These are phyloP conservation scores for Kregervanrija delftensis DNA, from an alignment of 805 yeast species.

Conservation along the genomic window DNA sequence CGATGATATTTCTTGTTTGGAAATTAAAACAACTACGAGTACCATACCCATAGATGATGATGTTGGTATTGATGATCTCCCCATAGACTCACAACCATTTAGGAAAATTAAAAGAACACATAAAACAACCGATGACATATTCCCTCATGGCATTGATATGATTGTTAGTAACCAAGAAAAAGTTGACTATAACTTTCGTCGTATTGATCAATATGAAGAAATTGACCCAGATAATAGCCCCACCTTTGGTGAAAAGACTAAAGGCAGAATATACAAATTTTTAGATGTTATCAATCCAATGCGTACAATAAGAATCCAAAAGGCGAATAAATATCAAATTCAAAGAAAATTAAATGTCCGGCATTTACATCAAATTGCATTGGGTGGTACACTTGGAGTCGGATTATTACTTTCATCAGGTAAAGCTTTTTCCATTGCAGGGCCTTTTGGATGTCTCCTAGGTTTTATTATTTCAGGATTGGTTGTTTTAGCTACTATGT, in stretches of 20 bases:
- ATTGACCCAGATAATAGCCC: conserved; percentile 5
- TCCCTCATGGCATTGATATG: conserved; percentile 16
- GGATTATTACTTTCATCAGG: conserved; percentile 68
- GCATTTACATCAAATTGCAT: conserved; percentile 70
- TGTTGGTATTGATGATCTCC: conserved; percentile 20
- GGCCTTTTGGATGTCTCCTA: conserved; percentile 68
- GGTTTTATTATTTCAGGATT: conserved; percentile 62
- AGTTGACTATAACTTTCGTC: conserved; percentile 23
- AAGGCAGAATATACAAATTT: background rate
- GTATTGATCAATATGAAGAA: conserved; percentile 13
- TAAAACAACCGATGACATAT: background rate
- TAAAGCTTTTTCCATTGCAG: conserved; percentile 65
- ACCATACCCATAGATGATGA: conserved; percentile 27
- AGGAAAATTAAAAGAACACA: conserved; percentile 1
- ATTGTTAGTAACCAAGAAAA: conserved; percentile 25
- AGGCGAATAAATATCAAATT: conserved; percentile 25
- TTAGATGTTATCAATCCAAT: conserved; percentile 7
- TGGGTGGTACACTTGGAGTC: conserved; percentile 76
- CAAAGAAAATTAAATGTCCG: conserved; percentile 57
- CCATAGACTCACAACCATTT: conserved; percentile 22
- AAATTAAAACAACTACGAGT: conserved; percentile 2
- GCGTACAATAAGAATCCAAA: conserved; percentile 10
- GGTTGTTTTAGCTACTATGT: conserved; percentile 60
- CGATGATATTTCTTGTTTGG: background rate
- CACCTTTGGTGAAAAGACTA: background rate